phyloP scores from a whole-genome alignment of 1,139 yeast species.

The Pneumocystis oryctolagi region DNA sequence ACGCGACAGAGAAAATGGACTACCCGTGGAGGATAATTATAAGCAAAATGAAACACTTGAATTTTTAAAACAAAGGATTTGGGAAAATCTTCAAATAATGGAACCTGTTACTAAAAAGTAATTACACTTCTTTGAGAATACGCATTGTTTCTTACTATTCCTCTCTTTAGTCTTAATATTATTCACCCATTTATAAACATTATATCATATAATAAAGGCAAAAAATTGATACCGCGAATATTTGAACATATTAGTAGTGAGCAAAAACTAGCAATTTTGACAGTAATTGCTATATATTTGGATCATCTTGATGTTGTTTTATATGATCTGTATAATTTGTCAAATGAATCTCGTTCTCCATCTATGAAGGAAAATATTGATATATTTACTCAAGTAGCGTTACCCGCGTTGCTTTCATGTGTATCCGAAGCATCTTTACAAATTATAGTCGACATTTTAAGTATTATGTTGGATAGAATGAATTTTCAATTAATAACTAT shows the following conservation, averaged over 20 bases:
- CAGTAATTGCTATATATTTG: conserved; percentile 67
- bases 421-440: conserved; percentile 70
- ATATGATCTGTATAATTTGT: conserved; percentile 2
- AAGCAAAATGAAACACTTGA: conserved; percentile 18
- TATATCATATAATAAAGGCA: conserved; percentile 72
- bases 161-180: conserved; percentile 13
- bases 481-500: conserved; percentile 60
- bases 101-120: conserved; percentile 32
- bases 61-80: conserved; percentile 31
- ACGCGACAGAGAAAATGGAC: conserved; percentile 31
- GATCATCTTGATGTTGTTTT: conserved; percentile 68
- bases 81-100: conserved; percentile 65
- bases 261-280: conserved; percentile 63
- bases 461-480: conserved; percentile 53
- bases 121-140: conserved; percentile 10
- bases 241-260: conserved; percentile 69
- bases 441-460: conserved; percentile 69
- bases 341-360: conserved; percentile 16
- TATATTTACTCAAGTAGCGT: conserved; percentile 63
- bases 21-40: conserved; percentile 35
- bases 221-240: conserved; percentile 75
- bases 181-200: conserved; percentile 70
- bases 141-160: conserved; percentile 1
- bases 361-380: conserved; percentile 53
- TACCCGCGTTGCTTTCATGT: conserved; percentile 73